These are phyloP conservation scores for Penicillium steckii DNA, from an alignment of 495 filamentous ascomycete species.

Conservation along the genomic window DNA sequence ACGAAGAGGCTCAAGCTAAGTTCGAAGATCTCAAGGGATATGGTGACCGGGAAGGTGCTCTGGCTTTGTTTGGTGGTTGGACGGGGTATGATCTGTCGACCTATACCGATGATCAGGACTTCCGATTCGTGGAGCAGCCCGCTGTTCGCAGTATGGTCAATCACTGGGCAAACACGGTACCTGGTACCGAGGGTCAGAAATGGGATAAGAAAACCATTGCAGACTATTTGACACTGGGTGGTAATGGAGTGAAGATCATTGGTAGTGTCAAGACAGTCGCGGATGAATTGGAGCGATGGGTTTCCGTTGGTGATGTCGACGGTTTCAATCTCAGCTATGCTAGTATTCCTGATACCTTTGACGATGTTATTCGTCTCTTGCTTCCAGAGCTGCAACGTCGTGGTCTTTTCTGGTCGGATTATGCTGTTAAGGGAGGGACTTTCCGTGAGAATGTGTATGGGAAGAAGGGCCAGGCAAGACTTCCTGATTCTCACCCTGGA, in stretches of 20 bases:
- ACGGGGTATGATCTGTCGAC: slow-evolving; percentile 51
- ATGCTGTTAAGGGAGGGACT: slow-evolving; percentile 43
- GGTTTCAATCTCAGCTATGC: slow-evolving; percentile 64
- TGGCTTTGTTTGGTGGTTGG: slow-evolving; percentile 56
- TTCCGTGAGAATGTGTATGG: slow-evolving; percentile 46
- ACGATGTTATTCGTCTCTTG: slow-evolving; percentile 56
- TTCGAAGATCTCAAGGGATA: slow-evolving; percentile 47
- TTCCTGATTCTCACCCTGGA: slow-evolving; percentile 44
- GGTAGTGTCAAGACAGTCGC: slow-evolving; percentile 58
- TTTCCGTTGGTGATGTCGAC: slow-evolving; percentile 58
- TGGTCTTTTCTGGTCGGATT: slow-evolving; percentile 48
- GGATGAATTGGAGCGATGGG: slow-evolving; percentile 61
- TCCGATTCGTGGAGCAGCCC: slow-evolving; percentile 59
- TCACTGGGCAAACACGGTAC: slow-evolving; percentile 39
- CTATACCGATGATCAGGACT: slow-evolving; percentile 51
- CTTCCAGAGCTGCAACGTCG: slow-evolving; percentile 45
- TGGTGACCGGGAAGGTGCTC: slow-evolving; percentile 49
- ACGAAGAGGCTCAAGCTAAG: slow-evolving; percentile 52
- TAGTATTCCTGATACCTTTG: slow-evolving; percentile 59
- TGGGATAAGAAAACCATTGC: slow-evolving; percentile 65
- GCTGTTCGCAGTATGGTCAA: slow-evolving; percentile 49
- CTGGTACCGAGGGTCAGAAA: slow-evolving; percentile 42
- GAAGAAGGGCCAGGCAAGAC: slow-evolving; percentile 33
- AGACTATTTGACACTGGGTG: slow-evolving; percentile 60
- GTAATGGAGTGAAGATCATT: slow-evolving; percentile 53